Base-by-base conservation (phyloP, 2,329 filamentous ascomycete species). In the Arthrobotrys megalospora region DNA sequence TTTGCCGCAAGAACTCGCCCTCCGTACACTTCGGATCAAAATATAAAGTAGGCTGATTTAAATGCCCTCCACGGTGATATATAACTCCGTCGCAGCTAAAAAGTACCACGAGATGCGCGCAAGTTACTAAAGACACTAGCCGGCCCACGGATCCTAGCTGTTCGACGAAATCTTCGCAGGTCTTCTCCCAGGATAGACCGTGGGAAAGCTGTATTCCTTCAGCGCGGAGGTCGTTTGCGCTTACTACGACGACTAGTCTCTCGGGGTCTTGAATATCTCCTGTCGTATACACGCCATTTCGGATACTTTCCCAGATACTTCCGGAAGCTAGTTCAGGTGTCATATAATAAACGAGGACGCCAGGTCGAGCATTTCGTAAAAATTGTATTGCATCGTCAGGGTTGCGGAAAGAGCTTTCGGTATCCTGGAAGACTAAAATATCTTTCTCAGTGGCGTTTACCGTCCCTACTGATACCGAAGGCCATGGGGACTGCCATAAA, bases 141-240 rank as follows among this genome's bases (percentile, higher is more conserved):
- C 41, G 53, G 1, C 72, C 65, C 21, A 76, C 58, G n/a, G 72
- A 70, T 7, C 72, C 72, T 1, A 76, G 45, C n/a, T 70, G 53
- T 16, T 76, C 65, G 38, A 76, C 65, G 8, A 76, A 70, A 24
- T 76, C 72, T 45, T 76, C 72, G 48, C 72, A 76, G 7, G 72
- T 76, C 36, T 70, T 76, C 32, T 76, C 72, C 65, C 72, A 76
- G 0, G 72, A 76, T 45, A 76, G 38, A 1, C 72, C 72, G 19
- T 76, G 65, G 2, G 72, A 76, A 64, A 76, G 32, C 8, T 65
- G 58, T 19, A 76, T 65, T 5, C 72, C 72, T 48, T 76, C 72
- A 3, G 72, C 72, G 12, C 72, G 72, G 24, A 76, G 72, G 14
- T 76, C 72, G 38, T 70, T 70, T 7, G 72, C 72, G 53, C 41